Percentiles rank a stretch among this genome's conserved stretches.
Evolutionary conservation across 2,329 filamentous ascomycete species (phyloP).

Genomic region (Hypoxylon sp.): DNA sequence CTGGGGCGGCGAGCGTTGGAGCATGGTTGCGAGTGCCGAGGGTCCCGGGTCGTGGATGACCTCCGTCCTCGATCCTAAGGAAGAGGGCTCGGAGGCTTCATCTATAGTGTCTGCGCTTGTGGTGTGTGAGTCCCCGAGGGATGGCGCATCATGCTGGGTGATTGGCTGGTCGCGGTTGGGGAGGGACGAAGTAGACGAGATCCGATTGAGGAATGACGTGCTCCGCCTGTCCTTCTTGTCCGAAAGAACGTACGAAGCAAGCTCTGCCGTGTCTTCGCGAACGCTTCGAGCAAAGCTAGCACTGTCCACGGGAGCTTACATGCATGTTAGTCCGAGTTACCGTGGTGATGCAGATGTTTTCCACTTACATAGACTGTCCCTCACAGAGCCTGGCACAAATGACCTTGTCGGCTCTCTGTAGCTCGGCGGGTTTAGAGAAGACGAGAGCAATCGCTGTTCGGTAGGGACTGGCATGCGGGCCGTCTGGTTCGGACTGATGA

Average conservation of each 20-base stretch:
- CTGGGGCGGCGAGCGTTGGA: slow-evolving; percentile 58
- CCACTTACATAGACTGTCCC: slow-evolving; percentile 64
- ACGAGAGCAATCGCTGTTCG: slow-evolving; percentile 43
- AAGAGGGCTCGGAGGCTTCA: slow-evolving; percentile 44
- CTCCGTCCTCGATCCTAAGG: slow-evolving; percentile 34
- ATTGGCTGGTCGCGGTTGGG: slow-evolving; percentile 37
- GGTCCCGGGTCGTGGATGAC: slow-evolving; percentile 37
- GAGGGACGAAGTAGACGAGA: slow-evolving; percentile 48
- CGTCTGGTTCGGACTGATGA: slow-evolving; percentile 35
- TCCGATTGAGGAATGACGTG: slow-evolving; percentile 55
- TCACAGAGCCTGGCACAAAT: slow-evolving; percentile 72
- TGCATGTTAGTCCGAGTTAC: slow-evolving; percentile 26
- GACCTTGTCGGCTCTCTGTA: slow-evolving; percentile 74
- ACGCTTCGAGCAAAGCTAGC: slow-evolving; percentile 79
- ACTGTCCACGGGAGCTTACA: slow-evolving; percentile 66
- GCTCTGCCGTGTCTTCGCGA: slow-evolving; percentile 84
- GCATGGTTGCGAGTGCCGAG: slow-evolving; percentile 55
- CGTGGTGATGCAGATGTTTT: not conserved
- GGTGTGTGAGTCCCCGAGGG: slow-evolving; percentile 28
- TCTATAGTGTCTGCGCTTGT: slow-evolving; percentile 39
- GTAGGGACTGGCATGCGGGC: slow-evolving; percentile 20
- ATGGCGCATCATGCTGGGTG: slow-evolving; percentile 43
- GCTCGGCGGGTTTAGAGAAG: slow-evolving; percentile 49
- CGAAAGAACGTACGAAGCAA: slow-evolving; percentile 82
- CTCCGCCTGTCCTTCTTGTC: slow-evolving; percentile 60